Evolutionary conservation across 805 yeast species (phyloP).

Genomic region (Pichia paraexigua): DNA sequence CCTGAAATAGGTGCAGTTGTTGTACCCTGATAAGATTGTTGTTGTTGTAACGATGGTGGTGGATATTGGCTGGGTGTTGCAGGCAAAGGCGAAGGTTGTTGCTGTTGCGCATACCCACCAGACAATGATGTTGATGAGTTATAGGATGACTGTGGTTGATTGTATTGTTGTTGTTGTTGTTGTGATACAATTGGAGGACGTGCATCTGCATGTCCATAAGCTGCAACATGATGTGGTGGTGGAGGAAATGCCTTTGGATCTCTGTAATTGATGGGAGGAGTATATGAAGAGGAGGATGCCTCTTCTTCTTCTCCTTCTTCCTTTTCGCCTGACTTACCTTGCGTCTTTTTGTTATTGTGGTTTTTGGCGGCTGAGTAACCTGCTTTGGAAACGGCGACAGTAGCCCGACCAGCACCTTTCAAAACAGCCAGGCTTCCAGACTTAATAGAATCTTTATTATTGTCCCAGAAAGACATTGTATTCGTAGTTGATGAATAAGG

Average conservation of each 20-base stretch:
- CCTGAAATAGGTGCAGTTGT: not conserved
- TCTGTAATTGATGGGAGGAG: constrained; percentile 12
- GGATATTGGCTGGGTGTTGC: not conserved
- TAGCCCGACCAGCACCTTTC: constrained; percentile 44
- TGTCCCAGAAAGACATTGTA: constrained; percentile 39
- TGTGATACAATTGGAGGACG: constrained; percentile 12
- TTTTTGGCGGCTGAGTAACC: constrained; percentile 40
- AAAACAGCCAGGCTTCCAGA: constrained; percentile 41
- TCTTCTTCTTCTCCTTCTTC: constrained; percentile 1
- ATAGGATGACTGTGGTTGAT: constrained; percentile 3
- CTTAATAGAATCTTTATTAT: constrained; percentile 45
- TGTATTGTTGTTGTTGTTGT: constrained; percentile 3
- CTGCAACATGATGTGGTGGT: constrained; percentile 14
- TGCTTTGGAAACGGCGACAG: constrained; percentile 41
- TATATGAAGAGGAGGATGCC: constrained; percentile 13
- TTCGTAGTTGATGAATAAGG: not conserved
- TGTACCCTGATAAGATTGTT: not conserved
- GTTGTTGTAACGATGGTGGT: constrained; percentile 1
- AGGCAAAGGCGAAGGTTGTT: not conserved
- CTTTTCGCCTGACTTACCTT: constrained; percentile 10
- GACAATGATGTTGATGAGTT: not conserved
- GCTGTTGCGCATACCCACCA: constrained; percentile 4
- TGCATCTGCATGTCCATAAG: constrained; percentile 9
- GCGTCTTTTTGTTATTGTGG: constrained; percentile 22
- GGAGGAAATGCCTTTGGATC: constrained; percentile 17